These are phyloP conservation scores for Zymoseptoria tritici DNA, from an alignment of 2,329 filamentous ascomycete species.

Conservation along the genomic window DNA sequence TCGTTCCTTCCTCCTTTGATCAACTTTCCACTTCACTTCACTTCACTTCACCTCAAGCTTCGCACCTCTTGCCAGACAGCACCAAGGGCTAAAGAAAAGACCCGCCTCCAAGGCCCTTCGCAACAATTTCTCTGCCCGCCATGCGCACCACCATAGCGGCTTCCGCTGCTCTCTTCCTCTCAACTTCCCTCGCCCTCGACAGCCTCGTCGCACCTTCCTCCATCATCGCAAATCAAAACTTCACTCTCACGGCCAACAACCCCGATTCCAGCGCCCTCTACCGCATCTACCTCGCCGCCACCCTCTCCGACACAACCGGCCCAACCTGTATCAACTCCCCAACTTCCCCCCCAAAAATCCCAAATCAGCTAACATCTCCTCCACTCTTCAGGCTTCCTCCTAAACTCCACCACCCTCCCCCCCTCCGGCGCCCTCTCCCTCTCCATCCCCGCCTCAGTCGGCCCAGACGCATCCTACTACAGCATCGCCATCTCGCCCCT, in stretches of 20 bases:
- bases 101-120: background rate
- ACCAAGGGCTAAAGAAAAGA: too few species aligned
- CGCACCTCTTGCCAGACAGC: too few species aligned
- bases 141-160: constrained; percentile 6
- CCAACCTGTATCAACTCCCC: constrained; percentile 22
- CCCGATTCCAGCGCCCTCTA: constrained; percentile 14
- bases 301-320: constrained; percentile 26
- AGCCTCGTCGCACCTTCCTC: constrained; percentile 21
- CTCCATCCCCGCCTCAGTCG: constrained; percentile 27
- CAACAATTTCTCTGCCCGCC: background rate
- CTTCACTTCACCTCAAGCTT: background rate
- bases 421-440: constrained; percentile 20
- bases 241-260: constrained; percentile 29
- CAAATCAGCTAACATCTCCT: background rate
- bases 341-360: background rate
- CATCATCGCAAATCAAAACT: constrained; percentile 18
- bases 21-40: background rate
- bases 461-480: constrained; percentile 26
- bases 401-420: constrained; percentile 26
- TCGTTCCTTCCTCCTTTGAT: background rate
- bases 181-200: constrained; percentile 16
- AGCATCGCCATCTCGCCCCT: constrained; percentile 25
- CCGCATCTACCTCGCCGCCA: constrained; percentile 30
- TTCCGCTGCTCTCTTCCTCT: constrained; percentile 6
- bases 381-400: constrained; percentile 24